phyloP scores from a whole-genome alignment of 192 early-diverging fungal genomes.

The Helicostylum pulchrum region DNA sequence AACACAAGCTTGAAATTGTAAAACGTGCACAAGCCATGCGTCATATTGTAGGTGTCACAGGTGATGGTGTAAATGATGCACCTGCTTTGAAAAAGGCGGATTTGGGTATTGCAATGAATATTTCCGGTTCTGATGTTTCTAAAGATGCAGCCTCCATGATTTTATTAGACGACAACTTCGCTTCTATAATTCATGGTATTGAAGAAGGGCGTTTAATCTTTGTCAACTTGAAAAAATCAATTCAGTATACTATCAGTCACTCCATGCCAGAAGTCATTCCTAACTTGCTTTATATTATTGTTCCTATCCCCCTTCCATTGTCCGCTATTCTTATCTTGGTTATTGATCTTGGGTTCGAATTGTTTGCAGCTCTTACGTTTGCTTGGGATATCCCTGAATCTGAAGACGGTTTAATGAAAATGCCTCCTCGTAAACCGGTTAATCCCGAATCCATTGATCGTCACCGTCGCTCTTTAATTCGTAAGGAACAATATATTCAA shows the following conservation, averaged over 20 bases:
- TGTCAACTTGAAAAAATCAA: conserved; percentile 91
- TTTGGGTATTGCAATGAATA: conserved; percentile 97
- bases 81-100: conserved; percentile 96
- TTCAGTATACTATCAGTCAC: conserved; percentile 89
- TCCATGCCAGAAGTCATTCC: conserved; percentile 89
- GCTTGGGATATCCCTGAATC: conserved; percentile 92
- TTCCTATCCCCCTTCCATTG: conserved; percentile 78
- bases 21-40: conserved; percentile 84
- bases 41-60: conserved; percentile 98
- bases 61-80: conserved; percentile 87
- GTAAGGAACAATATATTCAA: conserved; percentile 43
- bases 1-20: conserved; percentile 97
- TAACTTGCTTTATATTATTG: conserved; percentile 81
- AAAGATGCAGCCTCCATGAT: conserved; percentile 98
- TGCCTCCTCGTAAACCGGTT: conserved; percentile 89
- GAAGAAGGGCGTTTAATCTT: conserved; percentile 96
- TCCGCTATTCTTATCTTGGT: conserved; percentile 83
- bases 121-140: conserved; percentile 91
- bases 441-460: conserved; percentile 71
- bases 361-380: conserved; percentile 80
- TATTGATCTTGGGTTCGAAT: conserved; percentile 93
- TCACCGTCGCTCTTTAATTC: conserved; percentile 52
- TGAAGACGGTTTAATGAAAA: conserved; percentile 74
- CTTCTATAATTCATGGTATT: conserved; percentile 88
- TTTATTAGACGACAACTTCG: conserved; percentile 97